phyloP scores from a whole-genome alignment of 805 yeast species.

The Candida gorgasii region DNA sequence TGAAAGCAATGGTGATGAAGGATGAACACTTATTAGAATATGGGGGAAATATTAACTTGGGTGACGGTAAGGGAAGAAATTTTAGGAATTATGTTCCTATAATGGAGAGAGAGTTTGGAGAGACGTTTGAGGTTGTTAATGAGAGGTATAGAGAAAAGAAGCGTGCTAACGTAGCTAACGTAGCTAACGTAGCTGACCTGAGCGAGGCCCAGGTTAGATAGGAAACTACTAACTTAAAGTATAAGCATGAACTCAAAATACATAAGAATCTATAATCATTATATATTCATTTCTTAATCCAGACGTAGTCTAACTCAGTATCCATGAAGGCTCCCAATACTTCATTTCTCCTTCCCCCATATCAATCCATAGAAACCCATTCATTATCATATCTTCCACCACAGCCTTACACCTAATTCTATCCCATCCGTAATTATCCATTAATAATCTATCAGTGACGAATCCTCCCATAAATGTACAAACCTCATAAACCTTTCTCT shows the following conservation, averaged over 20 bases:
- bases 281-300: too few species aligned
- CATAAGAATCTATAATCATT: not conserved
- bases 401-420: slow-evolving; percentile 58
- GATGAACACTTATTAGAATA: slow-evolving; percentile 17
- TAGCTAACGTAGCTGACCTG: too few species aligned
- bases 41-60: slow-evolving; percentile 52
- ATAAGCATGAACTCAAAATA: not conserved
- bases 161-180: too few species aligned
- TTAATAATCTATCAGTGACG: slow-evolving; percentile 60
- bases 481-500: slow-evolving; percentile 67
- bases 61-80: slow-evolving; percentile 78
- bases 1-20: slow-evolving; percentile 38
- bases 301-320: slow-evolving; percentile 25
- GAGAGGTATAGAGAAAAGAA: slow-evolving; percentile 53
- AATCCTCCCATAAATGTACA: slow-evolving; percentile 75
- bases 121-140: slow-evolving; percentile 69
- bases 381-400: slow-evolving; percentile 75
- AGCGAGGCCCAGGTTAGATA: too few species aligned
- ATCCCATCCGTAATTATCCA: slow-evolving; percentile 80
- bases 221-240: too few species aligned
- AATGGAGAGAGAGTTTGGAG: slow-evolving; percentile 55
- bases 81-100: slow-evolving; percentile 59
- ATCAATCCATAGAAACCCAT: slow-evolving; percentile 88
- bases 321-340: slow-evolving; percentile 81
- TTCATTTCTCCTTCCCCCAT: slow-evolving; percentile 35